Evolutionary conservation across 106 monocot genomes (phyloP).

Genomic region (Amphibolis antarctica): DNA sequence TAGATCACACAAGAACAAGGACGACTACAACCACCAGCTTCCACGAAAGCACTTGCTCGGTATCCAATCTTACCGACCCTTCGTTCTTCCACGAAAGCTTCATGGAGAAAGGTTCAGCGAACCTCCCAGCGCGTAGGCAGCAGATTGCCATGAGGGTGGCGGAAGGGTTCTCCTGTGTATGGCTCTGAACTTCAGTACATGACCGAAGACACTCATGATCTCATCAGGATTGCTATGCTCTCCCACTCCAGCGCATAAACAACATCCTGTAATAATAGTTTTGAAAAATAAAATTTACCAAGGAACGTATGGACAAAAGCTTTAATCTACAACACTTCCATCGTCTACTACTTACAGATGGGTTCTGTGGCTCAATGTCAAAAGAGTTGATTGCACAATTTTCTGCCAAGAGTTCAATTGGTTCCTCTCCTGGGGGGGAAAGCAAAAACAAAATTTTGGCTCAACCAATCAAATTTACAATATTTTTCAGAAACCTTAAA

Average conservation of each 20-base stretch:
- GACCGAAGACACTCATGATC: slow-evolving; percentile 28
- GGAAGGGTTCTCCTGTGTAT: too few species aligned
- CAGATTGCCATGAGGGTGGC: too few species aligned
- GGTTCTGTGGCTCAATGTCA: slow-evolving; percentile 85
- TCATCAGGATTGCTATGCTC: slow-evolving; percentile 51
- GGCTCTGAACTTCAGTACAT: slow-evolving; percentile 5
- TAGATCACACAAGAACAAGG: too few species aligned
- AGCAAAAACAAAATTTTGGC: too few species aligned
- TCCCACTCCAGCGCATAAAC: slow-evolving; percentile 76
- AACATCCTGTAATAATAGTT: slow-evolving; percentile 40
- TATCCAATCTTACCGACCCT: too few species aligned
- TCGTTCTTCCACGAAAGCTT: too few species aligned
- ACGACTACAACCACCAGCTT: too few species aligned
- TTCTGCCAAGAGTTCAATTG: slow-evolving; percentile 56
- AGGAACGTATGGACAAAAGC: background rate
- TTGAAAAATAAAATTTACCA: background rate
- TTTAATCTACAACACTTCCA: background rate
- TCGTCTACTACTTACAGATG: slow-evolving; percentile 46
- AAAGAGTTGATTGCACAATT: slow-evolving; percentile 86
- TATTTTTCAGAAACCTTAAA: background rate
- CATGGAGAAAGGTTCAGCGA: too few species aligned
- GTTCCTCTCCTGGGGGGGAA: slow-evolving; percentile 40
- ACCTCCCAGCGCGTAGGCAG: too few species aligned
- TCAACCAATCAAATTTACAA: background rate
- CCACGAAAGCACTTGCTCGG: too few species aligned